Evolutionary conservation across 305 asterid genomes (phyloP).

Genomic region (Rubia occidens): DNA sequence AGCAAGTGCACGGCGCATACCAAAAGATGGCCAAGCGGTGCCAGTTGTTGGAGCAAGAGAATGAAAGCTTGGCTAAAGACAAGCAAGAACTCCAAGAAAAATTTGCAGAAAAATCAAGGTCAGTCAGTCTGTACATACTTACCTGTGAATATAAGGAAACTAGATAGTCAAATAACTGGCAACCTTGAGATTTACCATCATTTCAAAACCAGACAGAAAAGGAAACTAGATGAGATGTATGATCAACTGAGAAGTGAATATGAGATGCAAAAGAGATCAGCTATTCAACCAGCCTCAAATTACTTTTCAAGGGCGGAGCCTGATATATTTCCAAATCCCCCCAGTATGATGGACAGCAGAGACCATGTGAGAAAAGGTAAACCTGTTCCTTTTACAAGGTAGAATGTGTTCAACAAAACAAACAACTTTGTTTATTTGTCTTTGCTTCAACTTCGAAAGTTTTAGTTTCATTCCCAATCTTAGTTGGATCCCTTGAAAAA

Average conservation of each 20-base stretch:
- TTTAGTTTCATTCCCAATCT: conserved; percentile 10
- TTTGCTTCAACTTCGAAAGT: neutral
- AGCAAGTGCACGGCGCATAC: conserved; percentile 75
- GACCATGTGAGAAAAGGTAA: conserved; percentile 65
- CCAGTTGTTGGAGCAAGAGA: conserved; percentile 82
- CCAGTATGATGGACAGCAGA: conserved; percentile 53
- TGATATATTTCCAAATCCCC: conserved; percentile 63
- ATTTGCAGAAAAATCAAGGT: conserved; percentile 92
- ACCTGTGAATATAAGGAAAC: neutral
- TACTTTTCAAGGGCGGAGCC: conserved; percentile 59
- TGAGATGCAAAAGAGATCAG: conserved; percentile 61
- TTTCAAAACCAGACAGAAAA: conserved; percentile 61
- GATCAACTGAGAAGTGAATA: conserved; percentile 76
- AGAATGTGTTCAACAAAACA: neutral
- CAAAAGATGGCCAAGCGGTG: conserved; percentile 77
- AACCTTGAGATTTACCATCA: conserved; percentile 4
- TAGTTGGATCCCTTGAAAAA: conserved; percentile 13
- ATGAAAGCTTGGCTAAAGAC: conserved; percentile 65
- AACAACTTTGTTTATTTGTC: neutral
- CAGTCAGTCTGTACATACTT: conserved; percentile 13
- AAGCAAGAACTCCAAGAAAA: conserved; percentile 88
- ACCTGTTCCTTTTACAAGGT: conserved; percentile 18
- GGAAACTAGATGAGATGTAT: conserved; percentile 97
- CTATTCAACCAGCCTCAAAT: conserved; percentile 63
- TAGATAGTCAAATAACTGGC: neutral